Percentiles rank a stretch among this genome's conserved stretches.
Evolutionary conservation across 805 yeast species (phyloP).

Genomic region (Suhomyces emberorum): DNA sequence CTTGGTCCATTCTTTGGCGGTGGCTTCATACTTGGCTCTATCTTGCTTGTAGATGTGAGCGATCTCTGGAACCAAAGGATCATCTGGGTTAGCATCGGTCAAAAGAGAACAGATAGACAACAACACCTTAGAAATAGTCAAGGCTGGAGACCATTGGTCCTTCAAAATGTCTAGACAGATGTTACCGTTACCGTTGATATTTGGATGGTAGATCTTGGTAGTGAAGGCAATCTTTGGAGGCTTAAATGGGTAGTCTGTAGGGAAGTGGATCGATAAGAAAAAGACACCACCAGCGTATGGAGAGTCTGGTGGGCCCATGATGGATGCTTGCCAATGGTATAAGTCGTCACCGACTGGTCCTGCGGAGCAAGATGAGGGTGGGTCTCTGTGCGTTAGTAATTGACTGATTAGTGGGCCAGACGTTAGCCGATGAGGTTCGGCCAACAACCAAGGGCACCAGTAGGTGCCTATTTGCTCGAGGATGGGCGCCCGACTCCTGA

Average conservation of each 20-base stretch:
- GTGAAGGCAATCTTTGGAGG: slow-evolving; percentile 90
- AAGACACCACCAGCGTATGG: slow-evolving; percentile 89
- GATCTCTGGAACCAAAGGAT: slow-evolving; percentile 97
- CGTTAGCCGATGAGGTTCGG: too few relatives aligned
- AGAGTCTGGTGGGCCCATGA: slow-evolving; percentile 98
- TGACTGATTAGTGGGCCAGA: too few relatives aligned
- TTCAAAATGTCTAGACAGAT: slow-evolving; percentile 95
- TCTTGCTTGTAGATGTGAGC: slow-evolving; percentile 96
- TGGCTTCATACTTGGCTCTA: slow-evolving; percentile 89
- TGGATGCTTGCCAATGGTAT: slow-evolving; percentile 99
- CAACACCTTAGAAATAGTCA: slow-evolving; percentile 92
- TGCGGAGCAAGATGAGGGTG: slow-evolving; percentile 98
- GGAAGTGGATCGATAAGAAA: slow-evolving; percentile 94
- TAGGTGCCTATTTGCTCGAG: too few relatives aligned
- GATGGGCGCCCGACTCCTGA: too few relatives aligned
- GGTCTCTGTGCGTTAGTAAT: slow-evolving; percentile 64
- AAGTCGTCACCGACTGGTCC: slow-evolving; percentile 98
- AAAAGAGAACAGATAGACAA: slow-evolving; percentile 91
- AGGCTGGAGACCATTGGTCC: slow-evolving; percentile 99
- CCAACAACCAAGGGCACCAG: too few relatives aligned
- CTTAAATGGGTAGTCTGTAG: slow-evolving; percentile 98
- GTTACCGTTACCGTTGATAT: slow-evolving; percentile 92
- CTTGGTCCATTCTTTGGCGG: slow-evolving; percentile 98
- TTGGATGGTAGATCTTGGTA: slow-evolving; percentile 96
- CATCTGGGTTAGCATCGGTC: slow-evolving; percentile 98